A percentile compares a stretch with the other conserved stretches of the same genome.
Conservation (phyloP, 305 asterid species). For the Solanum hybrid region DNA sequence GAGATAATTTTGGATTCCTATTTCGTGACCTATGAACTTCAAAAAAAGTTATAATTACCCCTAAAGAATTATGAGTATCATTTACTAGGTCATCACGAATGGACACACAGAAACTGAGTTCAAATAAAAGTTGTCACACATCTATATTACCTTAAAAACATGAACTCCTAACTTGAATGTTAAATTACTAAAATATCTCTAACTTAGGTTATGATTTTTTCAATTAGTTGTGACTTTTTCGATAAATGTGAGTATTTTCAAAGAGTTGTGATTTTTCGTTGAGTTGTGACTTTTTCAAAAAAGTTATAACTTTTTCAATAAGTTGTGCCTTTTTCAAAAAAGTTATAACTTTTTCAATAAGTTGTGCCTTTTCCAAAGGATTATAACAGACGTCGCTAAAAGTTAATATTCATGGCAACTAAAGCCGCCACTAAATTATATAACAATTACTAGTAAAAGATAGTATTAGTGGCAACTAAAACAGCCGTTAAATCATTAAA, state of each 20-base stretch:
- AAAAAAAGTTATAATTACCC: not conserved
- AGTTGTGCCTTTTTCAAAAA: no score
- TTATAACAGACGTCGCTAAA: not conserved
- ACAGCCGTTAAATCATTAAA: not conserved
- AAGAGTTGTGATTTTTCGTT: not conserved
- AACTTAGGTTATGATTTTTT: not conserved
- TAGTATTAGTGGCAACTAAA: not conserved
- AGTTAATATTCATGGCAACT: not conserved
- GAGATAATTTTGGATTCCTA: no score
- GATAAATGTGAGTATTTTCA: not conserved
- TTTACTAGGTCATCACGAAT: not conserved
- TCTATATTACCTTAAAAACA: no score
- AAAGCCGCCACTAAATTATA: not conserved
- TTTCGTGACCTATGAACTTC: not conserved
- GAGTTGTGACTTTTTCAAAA: not conserved
- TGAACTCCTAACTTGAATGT: not conserved
- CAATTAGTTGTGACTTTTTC: not conserved
- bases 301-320: not conserved
- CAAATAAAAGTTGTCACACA: rapidly evolving
- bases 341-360: no score
- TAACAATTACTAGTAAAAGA: no score
- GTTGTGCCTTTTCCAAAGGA: rapidly evolving
- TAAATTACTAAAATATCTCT: not conserved
- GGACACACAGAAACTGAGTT: not conserved
- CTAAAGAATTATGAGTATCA: not conserved